phyloP scores from a whole-genome alignment of 208 protist species.

The Trypanosoma mega region DNA sequence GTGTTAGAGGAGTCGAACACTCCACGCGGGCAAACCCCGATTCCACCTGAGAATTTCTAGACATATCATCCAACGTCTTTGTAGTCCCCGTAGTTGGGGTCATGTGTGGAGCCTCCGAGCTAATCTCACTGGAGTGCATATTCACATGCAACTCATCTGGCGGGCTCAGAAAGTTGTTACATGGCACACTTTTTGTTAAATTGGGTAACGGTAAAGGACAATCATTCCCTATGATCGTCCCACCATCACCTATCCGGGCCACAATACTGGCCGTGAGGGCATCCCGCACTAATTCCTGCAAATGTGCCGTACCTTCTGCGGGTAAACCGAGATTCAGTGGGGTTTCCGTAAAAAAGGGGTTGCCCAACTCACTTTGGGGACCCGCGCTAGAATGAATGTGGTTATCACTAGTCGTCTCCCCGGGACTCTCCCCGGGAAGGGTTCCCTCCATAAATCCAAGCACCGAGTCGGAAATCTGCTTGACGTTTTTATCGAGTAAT shows the following conservation, averaged over 20 bases:
- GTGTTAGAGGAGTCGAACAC: background rate
- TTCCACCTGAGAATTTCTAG: too few species aligned
- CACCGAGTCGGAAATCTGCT: background rate
- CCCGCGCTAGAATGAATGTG: background rate
- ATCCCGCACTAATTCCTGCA: slow-evolving; percentile 24
- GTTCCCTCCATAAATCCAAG: background rate
- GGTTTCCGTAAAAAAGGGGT: background rate
- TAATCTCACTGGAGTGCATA: too few species aligned
- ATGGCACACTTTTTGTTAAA: too few species aligned
- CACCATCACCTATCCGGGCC: background rate
- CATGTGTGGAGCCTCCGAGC: too few species aligned
- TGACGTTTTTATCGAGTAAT: slow-evolving; percentile 30
- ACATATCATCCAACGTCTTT: too few species aligned
- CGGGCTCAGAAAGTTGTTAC: too few species aligned
- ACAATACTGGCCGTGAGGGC: slow-evolving; percentile 22
- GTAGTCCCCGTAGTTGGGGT: too few species aligned
- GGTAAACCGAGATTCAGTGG: background rate
- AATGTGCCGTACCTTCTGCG: background rate
- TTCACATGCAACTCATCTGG: too few species aligned
- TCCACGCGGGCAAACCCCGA: background rate
- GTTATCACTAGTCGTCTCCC: background rate
- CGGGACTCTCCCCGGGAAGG: slow-evolving; percentile 1
- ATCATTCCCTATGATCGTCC: background rate
- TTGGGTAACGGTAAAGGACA: background rate
- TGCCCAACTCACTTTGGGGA: background rate